Percentiles rank a stretch among this genome's conserved stretches.
Evolutionary conservation across 2,329 filamentous ascomycete species (phyloP).

Genomic region (Chrysoporthe cubensis): DNA sequence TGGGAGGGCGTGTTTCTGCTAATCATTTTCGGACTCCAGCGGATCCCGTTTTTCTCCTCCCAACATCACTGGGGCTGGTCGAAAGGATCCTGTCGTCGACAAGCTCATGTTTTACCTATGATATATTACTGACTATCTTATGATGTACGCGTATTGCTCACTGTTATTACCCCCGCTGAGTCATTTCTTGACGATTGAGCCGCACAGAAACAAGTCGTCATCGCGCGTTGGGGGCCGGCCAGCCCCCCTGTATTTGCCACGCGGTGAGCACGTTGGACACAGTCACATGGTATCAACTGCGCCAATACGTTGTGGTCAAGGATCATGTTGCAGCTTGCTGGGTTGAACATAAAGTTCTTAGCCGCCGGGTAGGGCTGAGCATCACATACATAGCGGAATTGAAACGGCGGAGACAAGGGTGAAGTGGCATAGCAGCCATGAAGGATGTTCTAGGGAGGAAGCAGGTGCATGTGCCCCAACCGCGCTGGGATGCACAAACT

Average conservation of each 20-base stretch:
- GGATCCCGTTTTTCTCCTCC: neutral
- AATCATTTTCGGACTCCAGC: neutral
- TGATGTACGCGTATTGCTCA: too few species aligned
- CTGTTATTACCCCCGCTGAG: neutral
- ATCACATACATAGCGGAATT: too few species aligned
- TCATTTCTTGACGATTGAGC: neutral
- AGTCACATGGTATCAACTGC: neutral
- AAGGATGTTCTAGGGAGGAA: too few species aligned
- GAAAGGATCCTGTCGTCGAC: neutral
- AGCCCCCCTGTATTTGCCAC: neutral
- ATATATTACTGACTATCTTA: too few species aligned
- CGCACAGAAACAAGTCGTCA: neutral
- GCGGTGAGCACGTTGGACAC: neutral
- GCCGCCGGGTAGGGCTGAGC: neutral
- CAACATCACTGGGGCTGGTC: neutral
- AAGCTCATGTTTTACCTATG: neutral
- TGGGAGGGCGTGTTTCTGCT: neutral
- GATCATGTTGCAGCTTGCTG: neutral
- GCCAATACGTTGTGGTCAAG: neutral
- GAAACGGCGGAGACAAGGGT: too few species aligned
- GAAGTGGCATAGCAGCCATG: too few species aligned
- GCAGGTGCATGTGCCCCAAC: too few species aligned
- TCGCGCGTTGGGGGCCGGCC: neutral
- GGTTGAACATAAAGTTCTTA: neutral
- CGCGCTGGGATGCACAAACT: too few species aligned